Evolutionary conservation across 2,329 filamentous ascomycete species (phyloP).

Genomic region (Talaromyces sp.): DNA sequence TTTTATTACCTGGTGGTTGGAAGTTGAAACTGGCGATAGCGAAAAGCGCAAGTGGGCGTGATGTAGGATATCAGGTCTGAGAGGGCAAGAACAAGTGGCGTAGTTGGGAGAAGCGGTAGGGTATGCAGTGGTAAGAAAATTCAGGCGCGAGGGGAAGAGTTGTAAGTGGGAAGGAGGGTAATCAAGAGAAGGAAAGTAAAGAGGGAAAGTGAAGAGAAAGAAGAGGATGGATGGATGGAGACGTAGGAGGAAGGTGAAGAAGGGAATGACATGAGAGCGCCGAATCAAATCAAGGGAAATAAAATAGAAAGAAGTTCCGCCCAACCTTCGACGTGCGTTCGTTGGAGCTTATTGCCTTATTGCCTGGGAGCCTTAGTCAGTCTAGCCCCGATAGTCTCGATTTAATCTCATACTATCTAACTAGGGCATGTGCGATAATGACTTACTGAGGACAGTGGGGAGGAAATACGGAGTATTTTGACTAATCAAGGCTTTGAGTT

Average conservation of each 20-base stretch:
- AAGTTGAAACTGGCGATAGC: neutral
- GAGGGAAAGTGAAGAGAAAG: conserved; percentile 17
- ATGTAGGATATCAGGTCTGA: neutral
- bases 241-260: conserved; percentile 16
- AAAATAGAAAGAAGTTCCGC: conserved; percentile 22
- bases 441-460: neutral
- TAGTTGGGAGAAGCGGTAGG: conserved; percentile 22
- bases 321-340: conserved; percentile 12
- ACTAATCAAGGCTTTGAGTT: neutral
- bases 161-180: neutral
- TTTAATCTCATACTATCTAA: conserved; percentile 15
- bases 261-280: conserved; percentile 10
- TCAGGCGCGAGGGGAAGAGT: neutral
- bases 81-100: neutral
- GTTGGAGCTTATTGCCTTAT: conserved; percentile 11
- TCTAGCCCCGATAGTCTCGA: conserved; percentile 16
- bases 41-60: neutral
- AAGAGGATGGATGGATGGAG: conserved; percentile 14
- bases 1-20: neutral
- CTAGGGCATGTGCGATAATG: neutral
- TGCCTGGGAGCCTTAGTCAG: conserved; percentile 13
- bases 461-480: neutral
- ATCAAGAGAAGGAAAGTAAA: neutral
- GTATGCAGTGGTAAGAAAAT: conserved; percentile 18
- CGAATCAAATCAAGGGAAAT: conserved; percentile 13